Percentiles rank a stretch among this genome's conserved stretches.
Conservation (phyloP, 179 eudicot species). For the Beta corolliflora region DNA sequence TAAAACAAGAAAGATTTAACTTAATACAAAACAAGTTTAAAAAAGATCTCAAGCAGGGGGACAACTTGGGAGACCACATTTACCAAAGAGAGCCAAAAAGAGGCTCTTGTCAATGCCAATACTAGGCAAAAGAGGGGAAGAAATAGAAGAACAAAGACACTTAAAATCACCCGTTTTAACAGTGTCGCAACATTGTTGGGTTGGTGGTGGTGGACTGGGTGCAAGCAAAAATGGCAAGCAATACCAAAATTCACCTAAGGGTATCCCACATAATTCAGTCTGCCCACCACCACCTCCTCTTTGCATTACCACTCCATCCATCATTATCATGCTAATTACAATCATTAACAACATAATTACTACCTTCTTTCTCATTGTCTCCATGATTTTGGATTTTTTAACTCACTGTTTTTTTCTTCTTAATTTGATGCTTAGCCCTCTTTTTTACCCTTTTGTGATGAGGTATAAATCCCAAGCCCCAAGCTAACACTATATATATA, state of each 20-base stretch:
- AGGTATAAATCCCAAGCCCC: background rate
- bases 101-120: background rate
- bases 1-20: background rate
- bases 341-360: background rate
- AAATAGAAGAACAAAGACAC: background rate
- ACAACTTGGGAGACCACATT: too few relatives aligned
- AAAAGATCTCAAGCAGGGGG: too few relatives aligned
- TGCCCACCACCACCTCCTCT: background rate
- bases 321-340: conserved; percentile 8
- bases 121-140: background rate
- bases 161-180: background rate
- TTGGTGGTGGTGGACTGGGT: background rate
- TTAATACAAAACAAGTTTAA: too few relatives aligned
- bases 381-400: background rate
- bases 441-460: background rate
- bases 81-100: too few relatives aligned
- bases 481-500: background rate
- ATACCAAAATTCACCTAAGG: background rate
- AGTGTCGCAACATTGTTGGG: background rate
- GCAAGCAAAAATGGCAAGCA: background rate
- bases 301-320: background rate
- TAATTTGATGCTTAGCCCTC: background rate
- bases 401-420: too few relatives aligned
- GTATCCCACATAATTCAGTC: background rate
- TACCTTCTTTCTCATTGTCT: conserved; percentile 3